Conservation (phyloP, 176 grass and related monocot genomes). For the Poa pratensis region DNA sequence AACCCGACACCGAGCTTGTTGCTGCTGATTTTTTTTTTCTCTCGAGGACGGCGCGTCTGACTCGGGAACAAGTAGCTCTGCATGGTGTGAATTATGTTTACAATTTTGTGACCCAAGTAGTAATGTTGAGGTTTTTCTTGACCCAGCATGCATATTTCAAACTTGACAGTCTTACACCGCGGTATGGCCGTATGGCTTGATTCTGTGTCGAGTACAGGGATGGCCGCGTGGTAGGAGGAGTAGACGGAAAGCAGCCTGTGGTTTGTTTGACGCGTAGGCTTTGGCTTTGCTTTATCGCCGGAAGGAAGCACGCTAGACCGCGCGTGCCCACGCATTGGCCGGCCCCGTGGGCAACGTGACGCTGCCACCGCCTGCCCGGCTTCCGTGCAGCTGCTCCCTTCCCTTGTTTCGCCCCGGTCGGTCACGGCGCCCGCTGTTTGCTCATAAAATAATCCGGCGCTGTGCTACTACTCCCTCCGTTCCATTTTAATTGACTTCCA, state of each 20-base stretch:
- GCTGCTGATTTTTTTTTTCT: too few relatives aligned
- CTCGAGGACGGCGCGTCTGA: not conserved
- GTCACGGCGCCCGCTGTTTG: too few relatives aligned
- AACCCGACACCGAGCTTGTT: not conserved
- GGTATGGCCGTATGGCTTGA: too few relatives aligned
- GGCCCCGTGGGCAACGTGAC: constrained; percentile 40
- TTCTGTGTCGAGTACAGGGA: too few relatives aligned
- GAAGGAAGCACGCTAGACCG: constrained; percentile 29
- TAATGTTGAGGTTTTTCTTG: not conserved
- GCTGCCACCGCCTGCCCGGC: too few relatives aligned
- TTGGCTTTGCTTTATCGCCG: constrained; percentile 30
- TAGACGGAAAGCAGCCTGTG: not conserved
- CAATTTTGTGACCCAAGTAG: not conserved
- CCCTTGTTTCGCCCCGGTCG: too few relatives aligned
- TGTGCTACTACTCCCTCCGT: too few relatives aligned
- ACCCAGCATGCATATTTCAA: not conserved
- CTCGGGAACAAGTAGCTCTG: not conserved
- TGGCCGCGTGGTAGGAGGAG: not conserved
- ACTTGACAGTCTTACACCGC: not conserved
- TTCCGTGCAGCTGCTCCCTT: too few relatives aligned
- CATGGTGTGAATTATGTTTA: constrained; percentile 6
- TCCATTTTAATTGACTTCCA: too few relatives aligned
- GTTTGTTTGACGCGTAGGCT: not conserved
- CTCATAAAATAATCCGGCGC: too few relatives aligned
- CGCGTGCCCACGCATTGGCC: constrained; percentile 29